Percentiles rank a stretch among this genome's conserved stretches.
Evolutionary conservation across 805 yeast genomes (phyloP).

Genomic region (Pichia nakasei): DNA sequence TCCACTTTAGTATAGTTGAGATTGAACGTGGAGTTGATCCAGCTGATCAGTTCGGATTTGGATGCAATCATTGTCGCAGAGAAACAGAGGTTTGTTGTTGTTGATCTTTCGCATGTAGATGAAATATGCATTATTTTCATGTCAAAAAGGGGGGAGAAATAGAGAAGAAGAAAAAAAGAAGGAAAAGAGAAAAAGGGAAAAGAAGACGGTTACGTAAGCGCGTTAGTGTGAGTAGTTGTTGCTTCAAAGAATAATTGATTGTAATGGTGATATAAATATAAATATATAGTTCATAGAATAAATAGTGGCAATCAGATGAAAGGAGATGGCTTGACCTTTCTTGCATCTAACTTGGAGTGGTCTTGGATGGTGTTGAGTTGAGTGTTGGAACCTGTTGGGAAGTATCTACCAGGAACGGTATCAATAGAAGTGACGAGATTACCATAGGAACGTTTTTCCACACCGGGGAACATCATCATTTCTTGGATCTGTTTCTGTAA

Average conservation of each 20-base stretch:
- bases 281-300: neutral
- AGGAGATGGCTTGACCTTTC: constrained; percentile 24
- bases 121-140: too few species aligned
- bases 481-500: constrained; percentile 15
- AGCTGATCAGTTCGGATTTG: constrained; percentile 70
- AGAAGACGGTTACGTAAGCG: neutral
- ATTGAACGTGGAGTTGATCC: constrained; percentile 71
- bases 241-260: neutral
- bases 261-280: neutral
- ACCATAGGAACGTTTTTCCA: constrained; percentile 10
- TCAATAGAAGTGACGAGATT: constrained; percentile 19
- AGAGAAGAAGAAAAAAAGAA: neutral
- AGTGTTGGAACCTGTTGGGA: constrained; percentile 21
- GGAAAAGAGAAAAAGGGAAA: too few species aligned
- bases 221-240: too few species aligned
- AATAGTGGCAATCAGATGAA: constrained; percentile 10
- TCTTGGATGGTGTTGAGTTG: constrained; percentile 22
- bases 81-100: constrained; percentile 2
- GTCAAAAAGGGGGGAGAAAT: neutral
- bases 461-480: constrained; percentile 14
- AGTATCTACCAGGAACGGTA: constrained; percentile 25
- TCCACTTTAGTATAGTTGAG: constrained; percentile 71
- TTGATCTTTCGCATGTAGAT: too few species aligned
- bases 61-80: constrained; percentile 54
- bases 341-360: constrained; percentile 22